Evolutionary conservation across 2,329 filamentous ascomycete genomes (phyloP).

Genomic region (Penicillium sp.): DNA sequence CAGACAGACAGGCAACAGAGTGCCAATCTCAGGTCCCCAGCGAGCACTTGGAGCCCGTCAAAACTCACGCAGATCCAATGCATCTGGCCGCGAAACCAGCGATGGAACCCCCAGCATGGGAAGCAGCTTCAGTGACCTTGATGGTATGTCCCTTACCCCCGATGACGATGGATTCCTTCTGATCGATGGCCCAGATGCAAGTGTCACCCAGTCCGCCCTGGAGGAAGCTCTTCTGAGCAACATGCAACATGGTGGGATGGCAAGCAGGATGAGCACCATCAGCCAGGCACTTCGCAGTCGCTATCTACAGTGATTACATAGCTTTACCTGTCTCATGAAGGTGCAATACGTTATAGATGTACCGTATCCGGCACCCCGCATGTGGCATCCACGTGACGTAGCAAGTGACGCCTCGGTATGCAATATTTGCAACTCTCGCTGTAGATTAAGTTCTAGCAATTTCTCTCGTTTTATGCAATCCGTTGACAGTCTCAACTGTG

Average conservation of each 20-base stretch:
- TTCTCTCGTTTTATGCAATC: background rate
- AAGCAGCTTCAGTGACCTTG: slow-evolving; percentile 66
- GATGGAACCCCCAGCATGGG: slow-evolving; percentile 64
- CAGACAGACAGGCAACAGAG: slow-evolving; percentile 16
- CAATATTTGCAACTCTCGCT: background rate
- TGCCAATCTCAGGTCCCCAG: slow-evolving; percentile 42
- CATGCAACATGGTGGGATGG: slow-evolving; percentile 58
- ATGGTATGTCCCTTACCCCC: slow-evolving; percentile 46
- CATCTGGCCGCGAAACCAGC: slow-evolving; percentile 47
- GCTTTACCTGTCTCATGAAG: background rate
- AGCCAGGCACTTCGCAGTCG: slow-evolving; percentile 58
- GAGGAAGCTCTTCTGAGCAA: slow-evolving; percentile 66
- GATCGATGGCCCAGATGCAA: slow-evolving; percentile 51
- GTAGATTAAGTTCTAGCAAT: no score
- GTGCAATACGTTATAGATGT: background rate
- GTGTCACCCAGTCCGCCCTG: slow-evolving; percentile 65
- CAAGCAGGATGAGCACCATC: slow-evolving; percentile 53
- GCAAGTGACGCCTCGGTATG: background rate
- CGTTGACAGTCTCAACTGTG: background rate
- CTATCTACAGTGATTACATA: slow-evolving; percentile 42
- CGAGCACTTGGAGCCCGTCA: slow-evolving; percentile 52
- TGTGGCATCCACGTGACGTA: slow-evolving; percentile 7
- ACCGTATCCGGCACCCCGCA: background rate
- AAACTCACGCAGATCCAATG: slow-evolving; percentile 47
- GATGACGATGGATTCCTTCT: background rate